phyloP scores from a whole-genome alignment of 2,329 filamentous ascomycete species.

The Fusarium bactridioides region DNA sequence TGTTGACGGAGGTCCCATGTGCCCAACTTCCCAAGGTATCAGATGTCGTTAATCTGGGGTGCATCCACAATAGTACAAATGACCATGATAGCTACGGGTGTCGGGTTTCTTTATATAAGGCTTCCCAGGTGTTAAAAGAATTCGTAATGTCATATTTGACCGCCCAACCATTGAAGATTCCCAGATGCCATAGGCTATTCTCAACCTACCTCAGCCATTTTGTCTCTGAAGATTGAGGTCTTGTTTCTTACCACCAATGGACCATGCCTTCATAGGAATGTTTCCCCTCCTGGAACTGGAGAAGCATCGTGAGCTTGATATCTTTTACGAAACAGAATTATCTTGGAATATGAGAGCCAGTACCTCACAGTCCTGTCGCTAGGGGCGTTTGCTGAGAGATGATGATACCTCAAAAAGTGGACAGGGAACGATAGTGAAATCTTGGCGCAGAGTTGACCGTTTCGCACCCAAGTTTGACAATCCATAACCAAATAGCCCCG shows the following conservation, averaged over 20 bases:
- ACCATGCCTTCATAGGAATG: neutral
- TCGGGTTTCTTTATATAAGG: neutral
- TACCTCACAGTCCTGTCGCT: neutral
- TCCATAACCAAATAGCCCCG: neutral
- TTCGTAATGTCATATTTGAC: neutral
- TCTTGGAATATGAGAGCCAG: neutral
- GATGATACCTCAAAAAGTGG: neutral
- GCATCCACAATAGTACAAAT: constrained; percentile 27
- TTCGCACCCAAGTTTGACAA: neutral
- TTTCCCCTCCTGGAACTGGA: neutral
- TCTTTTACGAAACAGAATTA: neutral
- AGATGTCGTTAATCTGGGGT: constrained; percentile 37
- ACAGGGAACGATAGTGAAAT: neutral
- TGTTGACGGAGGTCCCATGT: constrained; percentile 8
- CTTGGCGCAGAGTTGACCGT: neutral
- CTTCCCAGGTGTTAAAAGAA: neutral
- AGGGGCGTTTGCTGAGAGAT: neutral
- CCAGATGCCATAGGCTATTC: neutral
- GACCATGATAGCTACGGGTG: neutral
- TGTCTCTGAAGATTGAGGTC: neutral
- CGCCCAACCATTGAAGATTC: neutral
- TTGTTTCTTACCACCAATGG: neutral
- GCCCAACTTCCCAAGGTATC: constrained; percentile 16
- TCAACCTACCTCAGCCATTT: neutral
- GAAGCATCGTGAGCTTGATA: no score